Evolutionary conservation across 306 rosid genomes (phyloP).

Genomic region (Glycine soja): DNA sequence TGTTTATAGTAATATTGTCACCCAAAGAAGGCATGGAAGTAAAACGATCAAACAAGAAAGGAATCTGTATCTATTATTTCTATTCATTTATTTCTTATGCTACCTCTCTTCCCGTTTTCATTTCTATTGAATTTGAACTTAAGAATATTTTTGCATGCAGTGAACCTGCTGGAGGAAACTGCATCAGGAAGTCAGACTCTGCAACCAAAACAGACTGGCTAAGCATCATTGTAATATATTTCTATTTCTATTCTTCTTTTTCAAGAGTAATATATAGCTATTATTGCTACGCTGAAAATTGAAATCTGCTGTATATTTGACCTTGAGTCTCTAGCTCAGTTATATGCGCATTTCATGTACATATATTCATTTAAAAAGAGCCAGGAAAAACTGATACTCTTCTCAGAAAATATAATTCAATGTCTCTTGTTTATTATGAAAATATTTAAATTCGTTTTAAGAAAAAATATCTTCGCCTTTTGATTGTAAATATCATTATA

Average conservation of each 20-base stretch:
- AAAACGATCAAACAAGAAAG: constrained; percentile 17
- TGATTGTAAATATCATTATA: constrained; percentile 23
- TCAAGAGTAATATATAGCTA: neutral
- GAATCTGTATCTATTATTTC: constrained; percentile 32
- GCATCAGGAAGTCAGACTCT: constrained; percentile 73
- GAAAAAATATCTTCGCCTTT: constrained; percentile 5
- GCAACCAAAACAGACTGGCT: constrained; percentile 87
- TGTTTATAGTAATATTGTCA: constrained; percentile 33
- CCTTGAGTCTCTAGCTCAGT: neutral
- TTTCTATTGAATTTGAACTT: constrained; percentile 35
- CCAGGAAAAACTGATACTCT: constrained; percentile 30
- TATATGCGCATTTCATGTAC: constrained; percentile 30
- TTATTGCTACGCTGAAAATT: constrained; percentile 36
- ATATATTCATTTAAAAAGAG: neutral
- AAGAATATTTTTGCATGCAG: constrained; percentile 54
- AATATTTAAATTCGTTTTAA: constrained; percentile 26
- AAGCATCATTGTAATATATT: constrained; percentile 78
- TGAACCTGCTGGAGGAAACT: constrained; percentile 82
- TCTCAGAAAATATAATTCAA: constrained; percentile 19
- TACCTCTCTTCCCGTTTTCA: constrained; percentile 37
- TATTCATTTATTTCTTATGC: constrained; percentile 13
- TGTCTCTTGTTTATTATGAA: constrained; percentile 12
- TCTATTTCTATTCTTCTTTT: neutral
- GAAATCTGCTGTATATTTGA: constrained; percentile 15
- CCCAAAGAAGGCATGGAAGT: constrained; percentile 28